Evolutionary conservation across 495 filamentous ascomycete species (phyloP), one percentile per base, ranked within the genome.

Genomic region (Xylona heveae): DNA sequence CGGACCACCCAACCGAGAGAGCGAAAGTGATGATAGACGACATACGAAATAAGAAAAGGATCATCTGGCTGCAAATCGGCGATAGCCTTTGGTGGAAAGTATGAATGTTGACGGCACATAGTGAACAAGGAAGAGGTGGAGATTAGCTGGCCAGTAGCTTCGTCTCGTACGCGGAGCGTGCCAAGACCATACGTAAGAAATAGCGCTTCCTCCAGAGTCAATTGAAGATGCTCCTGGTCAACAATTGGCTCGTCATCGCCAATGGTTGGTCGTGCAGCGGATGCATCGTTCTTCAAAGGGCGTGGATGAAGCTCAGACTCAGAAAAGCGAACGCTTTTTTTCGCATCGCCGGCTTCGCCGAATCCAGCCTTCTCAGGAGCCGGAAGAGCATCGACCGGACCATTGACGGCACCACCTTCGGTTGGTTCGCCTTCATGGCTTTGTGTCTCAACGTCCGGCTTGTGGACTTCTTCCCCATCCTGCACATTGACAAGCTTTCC

Each of bases 1-100:
- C 90, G 76, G 1, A 85, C 71, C n/a, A 93, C 79, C 88, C 88
- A 99, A 28, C 88, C 88, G 0, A 95, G 63, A 5, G 83, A 90
- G 16, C 88, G 79, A 55, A 88, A 99, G 50, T 99, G 88, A 44
- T 99, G 88, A 45, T 93, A 99, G 9, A 76, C 78, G 19, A 69
- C 67, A 46, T 95, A 99, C 21, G 75, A 71, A 15, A 88, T 46
- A 27, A 93, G 57, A 52, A 99, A 95, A 0, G 76, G 68, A 42
- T 90, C 78, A 52, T 91, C 77, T 0, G 72, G 65, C 33, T 59
- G 53, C 16, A 68, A 48, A 29, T 45, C 39, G 4, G 44, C 36
- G 2, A 49, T 39, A 10, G 39, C 34, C 6, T 45, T 59, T 19
- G 69, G 58, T 33, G 83, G 77, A 36, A 76, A 76, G 48, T 72